Evolutionary conservation across 2,329 filamentous ascomycete species (phyloP), one percentile per base, ranked within the genome.

Genomic region (Phialophora chinensis): DNA sequence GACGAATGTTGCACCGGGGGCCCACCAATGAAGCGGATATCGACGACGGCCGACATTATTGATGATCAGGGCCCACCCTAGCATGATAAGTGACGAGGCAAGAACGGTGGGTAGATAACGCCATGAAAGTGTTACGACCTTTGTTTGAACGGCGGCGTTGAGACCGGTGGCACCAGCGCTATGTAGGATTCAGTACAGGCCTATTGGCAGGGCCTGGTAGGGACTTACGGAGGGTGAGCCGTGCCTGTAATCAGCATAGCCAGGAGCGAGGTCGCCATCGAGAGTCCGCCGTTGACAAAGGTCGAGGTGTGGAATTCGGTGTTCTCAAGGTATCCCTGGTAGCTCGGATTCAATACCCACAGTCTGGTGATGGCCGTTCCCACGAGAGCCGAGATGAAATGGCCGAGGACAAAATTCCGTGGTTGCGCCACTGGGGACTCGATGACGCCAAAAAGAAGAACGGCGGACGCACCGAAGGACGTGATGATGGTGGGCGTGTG

Each of bases 181-280:
- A 29, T 29, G 27, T 29, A 29, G 27, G 27, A 29, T 29, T 29
- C 27, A 29, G 27, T 29, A 29, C 5, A 29, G 27, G 27, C 27
- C 27, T 29, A 29, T 29, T 29, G 27, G 27, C 27, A 29, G 27
- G 27, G 27, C 27, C 27, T 29, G 3, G 27, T 29, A 29, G 27
- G 5, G 27, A 29, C 27, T 29, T 29, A 29, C 50, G 76, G 76
- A 6, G 75, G 75, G 53, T 77, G 76, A 1, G 72, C 74, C 5
- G 75, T 77, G 7, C 74, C 71, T 1, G 76, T 77, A 54, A 77
- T 64, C 52, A 75, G 73, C 76, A 77, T 77, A 4, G 75, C 74
- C 11, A 76, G 76, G n/a, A 77, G 69, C 0, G 75, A 74, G 10
- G 74, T 75, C 14, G 75, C 75, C n/a, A 76, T 70, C 4, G 68